phyloP scores from a whole-genome alignment of 345 rosid species.

The Camelina laxa region DNA sequence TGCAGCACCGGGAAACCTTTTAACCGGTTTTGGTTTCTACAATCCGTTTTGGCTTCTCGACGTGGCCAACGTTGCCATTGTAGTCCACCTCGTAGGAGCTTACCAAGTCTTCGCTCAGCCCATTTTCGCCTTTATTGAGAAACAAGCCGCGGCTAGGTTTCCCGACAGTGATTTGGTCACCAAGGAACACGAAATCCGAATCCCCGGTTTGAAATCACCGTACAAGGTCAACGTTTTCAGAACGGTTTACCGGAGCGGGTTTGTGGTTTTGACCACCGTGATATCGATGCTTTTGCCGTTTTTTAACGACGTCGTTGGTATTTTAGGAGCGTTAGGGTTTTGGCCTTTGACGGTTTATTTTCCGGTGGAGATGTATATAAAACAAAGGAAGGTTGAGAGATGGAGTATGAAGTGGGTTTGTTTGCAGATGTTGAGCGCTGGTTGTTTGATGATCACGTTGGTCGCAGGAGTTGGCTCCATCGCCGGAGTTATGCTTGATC shows the following conservation, averaged over 20 bases:
- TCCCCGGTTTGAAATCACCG: conserved; percentile 45
- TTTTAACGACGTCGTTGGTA: conserved; percentile 70
- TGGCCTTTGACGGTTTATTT: conserved; percentile 83
- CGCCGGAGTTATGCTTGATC: conserved; percentile 63
- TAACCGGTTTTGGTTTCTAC: conserved; percentile 78
- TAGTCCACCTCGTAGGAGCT: conserved; percentile 73
- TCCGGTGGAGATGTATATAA: conserved; percentile 80
- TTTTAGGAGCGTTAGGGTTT: conserved; percentile 76
- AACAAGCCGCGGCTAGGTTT: conserved; percentile 45
- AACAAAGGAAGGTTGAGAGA: conserved; percentile 58
- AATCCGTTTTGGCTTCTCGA: conserved; percentile 79
- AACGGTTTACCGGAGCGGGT: conserved; percentile 54
- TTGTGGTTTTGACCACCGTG: conserved; percentile 64
- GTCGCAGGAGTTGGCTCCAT: conserved; percentile 71
- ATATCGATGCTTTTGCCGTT: conserved; percentile 79
- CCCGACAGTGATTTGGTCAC: conserved; percentile 52
- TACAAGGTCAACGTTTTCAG: conserved; percentile 61
- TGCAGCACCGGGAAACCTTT: conserved; percentile 70
- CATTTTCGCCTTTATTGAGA: conserved; percentile 68
- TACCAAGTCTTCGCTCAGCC: conserved; percentile 84
- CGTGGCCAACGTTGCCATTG: conserved; percentile 70
- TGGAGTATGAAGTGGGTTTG: conserved; percentile 73
- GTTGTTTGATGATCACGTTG: conserved; percentile 60
- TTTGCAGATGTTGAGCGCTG: conserved; percentile 56
- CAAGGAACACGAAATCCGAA: conserved; percentile 52